phyloP scores from a whole-genome alignment of 2,329 filamentous ascomycete species.

The Pyrenophora teres region DNA sequence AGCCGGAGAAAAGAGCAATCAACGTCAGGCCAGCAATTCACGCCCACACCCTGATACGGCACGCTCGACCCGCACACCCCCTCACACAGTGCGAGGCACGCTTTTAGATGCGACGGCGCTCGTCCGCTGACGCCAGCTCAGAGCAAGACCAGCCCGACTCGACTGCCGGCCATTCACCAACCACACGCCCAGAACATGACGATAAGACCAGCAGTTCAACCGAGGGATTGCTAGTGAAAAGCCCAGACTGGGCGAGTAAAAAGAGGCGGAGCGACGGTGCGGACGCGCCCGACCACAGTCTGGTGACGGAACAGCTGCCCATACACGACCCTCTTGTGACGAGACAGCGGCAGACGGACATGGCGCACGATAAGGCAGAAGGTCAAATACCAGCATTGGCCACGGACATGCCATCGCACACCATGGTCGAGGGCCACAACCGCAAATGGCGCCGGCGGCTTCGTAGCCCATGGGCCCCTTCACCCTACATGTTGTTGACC shows the following conservation, averaged over 20 bases:
- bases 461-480: slow-evolving; percentile 66
- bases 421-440: slow-evolving; percentile 22
- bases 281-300: not conserved
- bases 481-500: slow-evolving; percentile 60
- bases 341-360: slow-evolving; percentile 3
- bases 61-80: slow-evolving; percentile 1
- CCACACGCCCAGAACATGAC: slow-evolving; percentile 21
- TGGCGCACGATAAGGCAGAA: slow-evolving; percentile 25
- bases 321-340: slow-evolving; percentile 14
- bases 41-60: not conserved
- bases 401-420: slow-evolving; percentile 37
- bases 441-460: slow-evolving; percentile 53
- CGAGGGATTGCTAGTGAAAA: slow-evolving; percentile 16
- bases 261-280: slow-evolving; percentile 5
- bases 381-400: slow-evolving; percentile 23
- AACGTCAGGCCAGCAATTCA: not conserved
- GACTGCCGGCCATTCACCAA: slow-evolving; percentile 8
- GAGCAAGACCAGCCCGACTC: slow-evolving; percentile 17
- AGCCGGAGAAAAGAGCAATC: not conserved
- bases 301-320: slow-evolving; percentile 1
- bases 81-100: not conserved
- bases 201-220: slow-evolving; percentile 9
- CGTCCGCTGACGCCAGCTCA: slow-evolving; percentile 5
- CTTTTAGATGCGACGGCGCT: slow-evolving; percentile 15
- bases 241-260: slow-evolving; percentile 6